Evolutionary conservation across 371 early-diverging fungal genomes (phyloP).

Genomic region (Mucor saturninus): DNA sequence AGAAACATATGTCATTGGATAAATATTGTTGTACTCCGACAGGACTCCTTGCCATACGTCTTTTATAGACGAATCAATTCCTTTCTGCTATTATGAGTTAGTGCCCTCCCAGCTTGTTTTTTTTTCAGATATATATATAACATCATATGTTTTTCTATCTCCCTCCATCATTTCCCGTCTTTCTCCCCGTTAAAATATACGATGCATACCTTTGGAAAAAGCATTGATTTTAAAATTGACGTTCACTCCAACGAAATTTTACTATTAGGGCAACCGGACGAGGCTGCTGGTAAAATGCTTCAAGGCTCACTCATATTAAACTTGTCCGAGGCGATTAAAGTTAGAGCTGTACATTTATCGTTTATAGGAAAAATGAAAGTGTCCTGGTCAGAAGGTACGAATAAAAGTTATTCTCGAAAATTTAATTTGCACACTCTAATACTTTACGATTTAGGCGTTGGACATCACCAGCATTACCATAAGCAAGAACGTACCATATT

Average conservation of each 20-base stretch:
- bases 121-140: background rate
- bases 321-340: conserved; percentile 31
- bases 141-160: background rate
- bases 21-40: background rate
- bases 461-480: conserved; percentile 36
- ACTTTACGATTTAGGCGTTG: conserved; percentile 19
- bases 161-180: background rate
- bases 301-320: conserved; percentile 27
- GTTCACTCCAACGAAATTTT: conserved; percentile 27
- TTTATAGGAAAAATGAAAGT: conserved; percentile 43
- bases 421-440: background rate
- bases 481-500: conserved; percentile 34
- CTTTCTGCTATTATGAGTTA: background rate
- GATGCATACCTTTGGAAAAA: conserved; percentile 31
- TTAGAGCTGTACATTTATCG: conserved; percentile 24
- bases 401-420: background rate
- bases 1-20: too few species aligned
- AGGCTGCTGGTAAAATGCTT: conserved; percentile 34
- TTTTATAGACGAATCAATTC: background rate
- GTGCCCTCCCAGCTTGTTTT: too few species aligned
- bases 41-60: background rate
- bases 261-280: conserved; percentile 26
- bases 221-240: conserved; percentile 32
- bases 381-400: conserved; percentile 38
- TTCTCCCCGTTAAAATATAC: background rate